phyloP scores from a whole-genome alignment of 108 stramenopile species.

The Nitzschia sp. region DNA sequence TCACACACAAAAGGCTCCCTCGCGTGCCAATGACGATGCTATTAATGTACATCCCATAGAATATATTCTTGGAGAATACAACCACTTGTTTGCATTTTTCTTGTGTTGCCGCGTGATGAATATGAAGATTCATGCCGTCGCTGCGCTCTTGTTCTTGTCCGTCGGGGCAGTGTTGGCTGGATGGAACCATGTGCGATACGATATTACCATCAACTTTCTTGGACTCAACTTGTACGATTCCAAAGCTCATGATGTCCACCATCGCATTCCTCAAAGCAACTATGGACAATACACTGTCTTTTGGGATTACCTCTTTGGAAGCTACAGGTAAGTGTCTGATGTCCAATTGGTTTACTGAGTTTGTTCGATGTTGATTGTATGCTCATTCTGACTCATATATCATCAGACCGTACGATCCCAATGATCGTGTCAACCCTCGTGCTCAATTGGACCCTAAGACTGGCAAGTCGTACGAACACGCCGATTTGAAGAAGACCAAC shows the following conservation, averaged over 20 bases:
- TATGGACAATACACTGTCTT: conserved; percentile 97
- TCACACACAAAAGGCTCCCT: conserved; percentile 94
- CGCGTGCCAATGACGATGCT: conserved; percentile 93
- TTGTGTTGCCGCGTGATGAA: conserved; percentile 48
- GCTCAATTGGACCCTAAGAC: conserved; percentile 75
- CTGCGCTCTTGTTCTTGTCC: conserved; percentile 62
- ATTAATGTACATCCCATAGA: conserved; percentile 99
- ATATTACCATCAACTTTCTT: conserved; percentile 49
- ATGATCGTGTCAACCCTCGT: conserved; percentile 76
- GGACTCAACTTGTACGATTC: conserved; percentile 77
- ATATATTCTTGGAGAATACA: conserved; percentile 95
- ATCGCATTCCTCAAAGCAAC: conserved; percentile 93
- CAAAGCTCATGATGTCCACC: conserved; percentile 95
- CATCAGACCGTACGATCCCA: conserved; percentile 62
- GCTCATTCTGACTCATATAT: neutral
- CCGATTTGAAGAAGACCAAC: neutral
- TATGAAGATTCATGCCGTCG: conserved; percentile 64
- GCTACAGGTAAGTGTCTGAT: conserved; percentile 48
- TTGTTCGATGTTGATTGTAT: too few species aligned
- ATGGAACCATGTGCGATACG: conserved; percentile 95
- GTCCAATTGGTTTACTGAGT: too few species aligned
- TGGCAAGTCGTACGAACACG: conserved; percentile 32
- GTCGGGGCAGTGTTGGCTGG: conserved; percentile 89
- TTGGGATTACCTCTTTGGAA: conserved; percentile 92
- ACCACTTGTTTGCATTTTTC: conserved; percentile 84